Percentiles rank a stretch among this genome's conserved stretches.
Evolutionary conservation across 768 basidiomycete genomes (phyloP).

Genomic region (Russula foetens): DNA sequence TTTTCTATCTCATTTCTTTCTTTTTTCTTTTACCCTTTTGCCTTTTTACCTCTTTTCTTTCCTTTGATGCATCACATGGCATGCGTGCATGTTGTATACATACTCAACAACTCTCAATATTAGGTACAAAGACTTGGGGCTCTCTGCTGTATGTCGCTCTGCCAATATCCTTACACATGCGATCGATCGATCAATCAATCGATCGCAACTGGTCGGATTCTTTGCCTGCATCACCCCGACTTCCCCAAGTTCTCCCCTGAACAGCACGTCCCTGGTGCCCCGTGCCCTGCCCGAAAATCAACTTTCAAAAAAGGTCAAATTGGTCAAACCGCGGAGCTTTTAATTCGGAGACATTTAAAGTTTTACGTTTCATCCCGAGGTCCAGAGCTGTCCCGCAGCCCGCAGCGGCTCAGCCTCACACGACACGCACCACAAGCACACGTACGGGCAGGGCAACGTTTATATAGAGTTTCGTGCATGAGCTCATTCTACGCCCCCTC

Average conservation of each 20-base stretch:
- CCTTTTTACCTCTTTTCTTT: not conserved
- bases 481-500: no score
- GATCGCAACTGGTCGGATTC: not conserved
- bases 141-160: not conserved
- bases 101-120: constrained; percentile 17
- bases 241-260: no score
- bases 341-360: not conserved
- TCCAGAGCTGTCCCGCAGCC: not conserved
- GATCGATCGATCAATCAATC: not conserved
- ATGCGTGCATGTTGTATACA: constrained; percentile 15
- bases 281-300: not conserved
- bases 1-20: not conserved
- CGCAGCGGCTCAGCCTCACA: no score
- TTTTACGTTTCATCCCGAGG: not conserved
- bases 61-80: constrained; percentile 15
- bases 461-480: no score
- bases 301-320: not conserved
- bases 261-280: not conserved
- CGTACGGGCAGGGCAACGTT: no score
- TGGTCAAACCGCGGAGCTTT: not conserved
- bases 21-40: not conserved
- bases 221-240: no score
- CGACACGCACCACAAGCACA: no score
- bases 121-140: constrained; percentile 4
- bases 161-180: no score